These are phyloP conservation scores for Scedosporium aurantiacum DNA, from an alignment of 2,329 filamentous ascomycete species.

Conservation along the genomic window DNA sequence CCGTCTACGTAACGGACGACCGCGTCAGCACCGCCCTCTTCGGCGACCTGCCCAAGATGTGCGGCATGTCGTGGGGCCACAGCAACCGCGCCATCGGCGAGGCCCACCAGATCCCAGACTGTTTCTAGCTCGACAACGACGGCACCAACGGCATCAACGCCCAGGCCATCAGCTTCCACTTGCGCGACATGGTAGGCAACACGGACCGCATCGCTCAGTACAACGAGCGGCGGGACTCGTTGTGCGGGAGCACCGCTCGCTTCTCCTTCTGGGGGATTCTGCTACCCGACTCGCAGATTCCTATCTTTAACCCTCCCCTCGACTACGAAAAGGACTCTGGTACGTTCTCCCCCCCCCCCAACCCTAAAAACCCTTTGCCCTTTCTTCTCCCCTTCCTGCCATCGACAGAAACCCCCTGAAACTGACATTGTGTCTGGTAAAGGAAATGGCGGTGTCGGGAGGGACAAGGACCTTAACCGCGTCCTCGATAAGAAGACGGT, in stretches of 20 bases:
- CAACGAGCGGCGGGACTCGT: constrained; percentile 8
- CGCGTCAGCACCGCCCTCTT: constrained; percentile 9
- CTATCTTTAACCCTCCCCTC: constrained; percentile 16
- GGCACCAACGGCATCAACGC: constrained; percentile 12
- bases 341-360: not conserved
- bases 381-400: not conserved
- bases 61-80: constrained; percentile 14
- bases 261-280: constrained; percentile 13
- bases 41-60: constrained; percentile 14
- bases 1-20: constrained; percentile 12
- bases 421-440: not conserved
- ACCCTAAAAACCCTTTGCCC: not conserved
- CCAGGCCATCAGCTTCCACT: constrained; percentile 13
- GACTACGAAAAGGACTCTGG: constrained; percentile 13
- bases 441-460: constrained; percentile 6
- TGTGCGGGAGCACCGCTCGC: constrained; percentile 14
- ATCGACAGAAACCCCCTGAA: not conserved
- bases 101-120: constrained; percentile 10
- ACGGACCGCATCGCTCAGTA: constrained; percentile 10
- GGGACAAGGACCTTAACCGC: constrained; percentile 9
- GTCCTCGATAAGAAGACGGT: constrained; percentile 10
- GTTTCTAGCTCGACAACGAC: constrained; percentile 16
- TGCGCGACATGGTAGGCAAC: constrained; percentile 12
- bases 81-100: constrained; percentile 11
- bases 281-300: constrained; percentile 13